Evolutionary conservation across 1,284 basidiomycete genomes (phyloP).

Genomic region (Wolfiporia cocos): DNA sequence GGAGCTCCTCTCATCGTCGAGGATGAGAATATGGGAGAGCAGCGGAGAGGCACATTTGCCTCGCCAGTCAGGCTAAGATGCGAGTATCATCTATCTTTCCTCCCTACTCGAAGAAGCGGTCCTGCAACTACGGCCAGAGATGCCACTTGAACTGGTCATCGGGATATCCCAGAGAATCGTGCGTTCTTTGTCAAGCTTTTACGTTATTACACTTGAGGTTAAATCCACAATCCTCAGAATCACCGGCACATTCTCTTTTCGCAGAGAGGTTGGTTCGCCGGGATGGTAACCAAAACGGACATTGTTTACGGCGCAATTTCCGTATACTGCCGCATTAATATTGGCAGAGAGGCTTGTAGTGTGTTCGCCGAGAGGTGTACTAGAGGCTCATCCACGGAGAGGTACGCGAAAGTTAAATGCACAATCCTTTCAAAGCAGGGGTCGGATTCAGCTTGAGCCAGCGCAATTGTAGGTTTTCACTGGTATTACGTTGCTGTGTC

Average conservation of each 20-base stretch:
- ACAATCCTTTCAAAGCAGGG: no score
- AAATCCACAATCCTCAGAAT: no score
- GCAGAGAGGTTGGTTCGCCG: conserved; percentile 48
- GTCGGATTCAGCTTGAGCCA: no score
- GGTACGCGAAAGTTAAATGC: no score
- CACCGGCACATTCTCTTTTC: conserved; percentile 64
- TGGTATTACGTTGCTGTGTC: no score
- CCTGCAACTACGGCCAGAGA: conserved; percentile 58
- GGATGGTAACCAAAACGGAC: conserved; percentile 65
- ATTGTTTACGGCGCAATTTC: conserved; percentile 57
- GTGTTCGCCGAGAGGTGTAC: no score
- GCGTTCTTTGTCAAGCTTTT: conserved; percentile 20
- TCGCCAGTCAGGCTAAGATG: conserved; percentile 18
- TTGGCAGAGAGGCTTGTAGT: no score
- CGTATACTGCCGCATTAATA: conserved; percentile 48
- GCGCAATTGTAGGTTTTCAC: no score
- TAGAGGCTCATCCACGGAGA: no score
- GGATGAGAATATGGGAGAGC: conserved; percentile 21
- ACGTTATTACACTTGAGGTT: no score
- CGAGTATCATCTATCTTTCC: conserved; percentile 45
- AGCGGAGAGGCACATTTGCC: conserved; percentile 36
- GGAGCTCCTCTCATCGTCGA: conserved; percentile 28
- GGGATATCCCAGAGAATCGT: conserved; percentile 71
- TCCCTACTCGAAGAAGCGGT: conserved; percentile 49
- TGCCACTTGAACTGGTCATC: conserved; percentile 64